These are phyloP conservation scores for Turritis glabra DNA, from an alignment of 345 rosid species.

Conservation along the genomic window DNA sequence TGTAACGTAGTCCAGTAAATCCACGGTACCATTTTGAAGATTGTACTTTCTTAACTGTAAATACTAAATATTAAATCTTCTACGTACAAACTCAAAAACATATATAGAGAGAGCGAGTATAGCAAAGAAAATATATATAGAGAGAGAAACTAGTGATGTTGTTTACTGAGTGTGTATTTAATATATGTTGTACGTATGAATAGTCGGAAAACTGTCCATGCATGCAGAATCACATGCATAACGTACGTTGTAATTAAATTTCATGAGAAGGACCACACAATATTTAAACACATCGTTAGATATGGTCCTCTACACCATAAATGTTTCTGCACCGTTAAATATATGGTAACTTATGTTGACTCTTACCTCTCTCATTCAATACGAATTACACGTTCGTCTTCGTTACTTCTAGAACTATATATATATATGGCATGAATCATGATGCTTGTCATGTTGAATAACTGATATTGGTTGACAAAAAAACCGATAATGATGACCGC, in stretches of 20 bases:
- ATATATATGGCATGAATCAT: background rate
- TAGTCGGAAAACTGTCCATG: slow-evolving; percentile 8
- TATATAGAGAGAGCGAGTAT: too few species aligned
- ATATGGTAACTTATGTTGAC: slow-evolving; percentile 38
- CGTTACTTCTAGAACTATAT: slow-evolving; percentile 25
- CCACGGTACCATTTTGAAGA: too few species aligned
- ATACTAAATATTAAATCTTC: too few species aligned
- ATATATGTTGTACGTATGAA: slow-evolving; percentile 20
- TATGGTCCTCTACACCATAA: slow-evolving; percentile 29
- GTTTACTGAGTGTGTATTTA: background rate
- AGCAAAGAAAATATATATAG: too few species aligned
- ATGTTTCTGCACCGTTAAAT: slow-evolving; percentile 34
- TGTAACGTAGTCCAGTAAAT: too few species aligned
- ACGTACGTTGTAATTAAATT: slow-evolving; percentile 26
- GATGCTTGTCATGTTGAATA: background rate
- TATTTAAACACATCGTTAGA: background rate
- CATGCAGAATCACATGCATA: slow-evolving; percentile 32
- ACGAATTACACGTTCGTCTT: background rate
- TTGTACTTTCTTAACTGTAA: too few species aligned
- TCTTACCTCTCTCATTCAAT: slow-evolving; percentile 27
- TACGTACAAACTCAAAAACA: too few species aligned
- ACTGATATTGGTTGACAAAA: background rate
- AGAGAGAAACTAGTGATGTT: background rate
- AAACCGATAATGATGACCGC: background rate
- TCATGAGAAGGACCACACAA: slow-evolving; percentile 23